Base-by-base conservation (phyloP, 225 moss, liverwort and hornwort genomes). In the Pleurozium schreberi region DNA sequence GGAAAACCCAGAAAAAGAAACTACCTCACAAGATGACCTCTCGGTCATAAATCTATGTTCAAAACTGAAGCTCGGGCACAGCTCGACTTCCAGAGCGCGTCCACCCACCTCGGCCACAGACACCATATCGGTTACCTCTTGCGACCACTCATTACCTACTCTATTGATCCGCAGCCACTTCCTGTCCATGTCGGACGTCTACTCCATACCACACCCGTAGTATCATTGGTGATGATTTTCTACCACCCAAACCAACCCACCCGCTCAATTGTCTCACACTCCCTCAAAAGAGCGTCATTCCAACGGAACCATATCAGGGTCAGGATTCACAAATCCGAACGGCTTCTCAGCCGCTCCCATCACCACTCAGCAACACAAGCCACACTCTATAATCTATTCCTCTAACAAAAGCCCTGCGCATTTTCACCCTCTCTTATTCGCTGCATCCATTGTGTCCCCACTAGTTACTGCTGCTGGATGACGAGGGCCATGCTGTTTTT, bases 401-500 rank as follows among this genome's bases (percentile, higher is more conserved):
- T 63, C 86, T 76, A 85, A 79, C 63, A 82, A 47, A 82, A 82
- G 79, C 84, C 88, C 27, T 79, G 58, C 57, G 50, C 87, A 76
- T 66, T 69, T 60, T 78, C 88, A 68, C 84, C 73, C 71, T 85
- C 70, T 77, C 52, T 69, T 90, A 76, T 82, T 89, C 75, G 73
- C 82, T 79, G 78, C 84, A 90, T 84, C 80, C 88, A 75, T 50
- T 40, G 47, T 59, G 38, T 86, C 45, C 55, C 53, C 21, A 30
- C 10, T 34, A 61, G 47, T 86, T 82, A 90, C 88, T 85, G 80
- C 84, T 74, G 84, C 91, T 90, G 91, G 85, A 91, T 80, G 76
- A 90, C 92, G 73, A 94, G 78, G 30, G 88, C 84, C 89, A 90
- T 80, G 78, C 71, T 91, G 50, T 89, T 92, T 89, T 93, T 94